Conservation (phyloP, 1,284 basidiomycete species). For the Cryptococcus depauperatus region DNA sequence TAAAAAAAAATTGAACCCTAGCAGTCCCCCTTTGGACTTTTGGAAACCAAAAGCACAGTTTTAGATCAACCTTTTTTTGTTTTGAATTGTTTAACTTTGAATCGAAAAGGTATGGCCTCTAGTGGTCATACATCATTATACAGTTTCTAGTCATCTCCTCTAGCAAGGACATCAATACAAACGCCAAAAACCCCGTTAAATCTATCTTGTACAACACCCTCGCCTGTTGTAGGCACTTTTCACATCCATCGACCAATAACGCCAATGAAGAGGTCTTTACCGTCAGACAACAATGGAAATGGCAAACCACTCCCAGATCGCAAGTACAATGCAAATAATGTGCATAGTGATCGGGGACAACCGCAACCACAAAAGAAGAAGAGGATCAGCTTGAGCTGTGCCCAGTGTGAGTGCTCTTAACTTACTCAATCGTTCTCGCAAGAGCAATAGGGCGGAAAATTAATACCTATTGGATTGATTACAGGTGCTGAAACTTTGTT, state of each 20-base stretch:
- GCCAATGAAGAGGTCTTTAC: conserved; percentile 15
- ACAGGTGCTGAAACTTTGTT: neutral
- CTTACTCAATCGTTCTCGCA: neutral
- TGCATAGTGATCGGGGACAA: conserved; percentile 3
- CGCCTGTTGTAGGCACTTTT: conserved; percentile 12
- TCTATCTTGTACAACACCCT: conserved; percentile 20
- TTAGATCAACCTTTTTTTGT: no score
- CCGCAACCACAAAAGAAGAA: conserved; percentile 38
- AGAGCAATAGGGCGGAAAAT: no score
- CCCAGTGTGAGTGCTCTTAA: conserved; percentile 37
- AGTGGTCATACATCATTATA: conserved; percentile 5
- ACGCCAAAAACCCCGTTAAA: conserved; percentile 20
- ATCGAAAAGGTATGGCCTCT: conserved; percentile 13
- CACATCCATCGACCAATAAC: conserved; percentile 7
- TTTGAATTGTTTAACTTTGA: neutral
- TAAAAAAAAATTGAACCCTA: no score
- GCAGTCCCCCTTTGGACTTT: no score
- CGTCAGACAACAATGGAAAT: conserved; percentile 6
- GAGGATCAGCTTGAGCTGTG: conserved; percentile 43
- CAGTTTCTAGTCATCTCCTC: conserved; percentile 6
- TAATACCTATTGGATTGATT: neutral
- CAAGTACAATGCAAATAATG: conserved; percentile 14
- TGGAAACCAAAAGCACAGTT: no score
- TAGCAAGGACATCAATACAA: conserved; percentile 11
- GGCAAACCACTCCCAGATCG: conserved; percentile 18